phyloP scores from a whole-genome alignment of 2,329 filamentous ascomycete genomes.

The Aspergillus tamarii region DNA sequence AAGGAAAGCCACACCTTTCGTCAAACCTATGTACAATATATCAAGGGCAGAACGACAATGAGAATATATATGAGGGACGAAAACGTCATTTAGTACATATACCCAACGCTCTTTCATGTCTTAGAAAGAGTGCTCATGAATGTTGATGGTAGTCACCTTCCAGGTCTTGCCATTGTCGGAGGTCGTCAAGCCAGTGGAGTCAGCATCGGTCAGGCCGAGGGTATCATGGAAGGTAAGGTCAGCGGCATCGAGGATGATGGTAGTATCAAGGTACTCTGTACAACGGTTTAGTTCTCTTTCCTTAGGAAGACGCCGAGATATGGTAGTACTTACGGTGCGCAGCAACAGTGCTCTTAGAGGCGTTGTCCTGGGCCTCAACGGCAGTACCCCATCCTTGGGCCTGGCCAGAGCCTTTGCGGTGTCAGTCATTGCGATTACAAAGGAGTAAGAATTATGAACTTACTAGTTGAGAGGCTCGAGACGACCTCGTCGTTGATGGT shows the following conservation, averaged over 20 bases:
- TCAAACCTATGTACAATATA: neutral
- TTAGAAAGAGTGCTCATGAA: slow-evolving; percentile 31
- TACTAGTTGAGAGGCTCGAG: slow-evolving; percentile 34
- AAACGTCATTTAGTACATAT: neutral
- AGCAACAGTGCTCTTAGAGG: slow-evolving; percentile 30
- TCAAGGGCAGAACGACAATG: neutral
- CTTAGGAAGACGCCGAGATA: neutral
- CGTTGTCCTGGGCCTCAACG: slow-evolving; percentile 35
- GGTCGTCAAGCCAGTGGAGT: slow-evolving; percentile 29
- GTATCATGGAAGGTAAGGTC: slow-evolving; percentile 33
- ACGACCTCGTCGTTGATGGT: slow-evolving; percentile 32
- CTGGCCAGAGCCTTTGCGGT: slow-evolving; percentile 26
- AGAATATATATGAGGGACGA: neutral
- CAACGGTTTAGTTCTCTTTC: neutral
- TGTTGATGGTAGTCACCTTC: slow-evolving; percentile 32
- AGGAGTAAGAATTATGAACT: neutral
- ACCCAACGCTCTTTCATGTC: neutral
- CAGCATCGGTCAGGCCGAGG: slow-evolving; percentile 30
- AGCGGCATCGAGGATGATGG: slow-evolving; percentile 31
- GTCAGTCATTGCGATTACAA: neutral
- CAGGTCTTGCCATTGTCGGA: slow-evolving; percentile 32
- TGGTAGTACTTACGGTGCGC: slow-evolving; percentile 32
- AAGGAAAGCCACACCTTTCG: neutral
- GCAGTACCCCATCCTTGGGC: slow-evolving; percentile 39
- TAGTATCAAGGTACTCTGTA: slow-evolving; percentile 34